phyloP scores from a whole-genome alignment of 768 basidiomycete species.

The Leccinum longicurvipes region DNA sequence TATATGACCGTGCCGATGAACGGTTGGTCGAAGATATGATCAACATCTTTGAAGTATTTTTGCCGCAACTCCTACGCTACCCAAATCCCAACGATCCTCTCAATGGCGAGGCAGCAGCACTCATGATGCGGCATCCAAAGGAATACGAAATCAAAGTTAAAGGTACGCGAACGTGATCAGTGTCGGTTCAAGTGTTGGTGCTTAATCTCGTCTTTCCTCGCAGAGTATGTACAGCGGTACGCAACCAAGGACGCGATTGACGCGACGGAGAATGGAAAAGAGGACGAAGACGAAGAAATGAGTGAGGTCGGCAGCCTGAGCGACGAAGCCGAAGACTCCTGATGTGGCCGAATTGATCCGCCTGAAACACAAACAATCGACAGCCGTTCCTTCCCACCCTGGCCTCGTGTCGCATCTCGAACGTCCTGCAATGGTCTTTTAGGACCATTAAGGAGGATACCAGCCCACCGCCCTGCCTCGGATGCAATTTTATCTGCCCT shows the following conservation, averaged over 20 bases:
- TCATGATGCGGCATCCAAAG: conserved; percentile 96
- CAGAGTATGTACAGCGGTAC: conserved; percentile 94
- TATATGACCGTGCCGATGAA: conserved; percentile 1
- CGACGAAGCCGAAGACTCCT: conserved; percentile 50
- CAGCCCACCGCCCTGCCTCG: conserved; percentile 14
- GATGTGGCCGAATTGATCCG: conserved; percentile 12
- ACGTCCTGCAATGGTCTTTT: conserved; percentile 11
- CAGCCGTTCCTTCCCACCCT: conserved; percentile 7
- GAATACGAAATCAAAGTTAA: conserved; percentile 94
- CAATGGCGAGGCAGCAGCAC: conserved; percentile 95
- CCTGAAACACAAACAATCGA: conserved; percentile 13
- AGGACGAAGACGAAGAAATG: conserved; percentile 81
- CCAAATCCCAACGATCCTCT: conserved; percentile 98
- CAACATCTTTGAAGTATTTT: conserved; percentile 98
- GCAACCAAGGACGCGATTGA: conserved; percentile 91
- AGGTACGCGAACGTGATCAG: conserved; percentile 44
- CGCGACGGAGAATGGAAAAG: conserved; percentile 57
- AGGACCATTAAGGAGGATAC: conserved; percentile 26
- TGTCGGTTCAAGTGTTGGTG: background rate
- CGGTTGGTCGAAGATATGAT: conserved; percentile 74
- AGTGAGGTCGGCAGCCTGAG: conserved; percentile 83
- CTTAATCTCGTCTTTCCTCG: background rate
- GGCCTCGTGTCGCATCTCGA: conserved; percentile 15
- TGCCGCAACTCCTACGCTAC: conserved; percentile 94
- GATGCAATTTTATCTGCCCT: conserved; percentile 12